Conservation (phyloP, 2,329 filamentous ascomycete species). For the Fusarium xylarioides region DNA sequence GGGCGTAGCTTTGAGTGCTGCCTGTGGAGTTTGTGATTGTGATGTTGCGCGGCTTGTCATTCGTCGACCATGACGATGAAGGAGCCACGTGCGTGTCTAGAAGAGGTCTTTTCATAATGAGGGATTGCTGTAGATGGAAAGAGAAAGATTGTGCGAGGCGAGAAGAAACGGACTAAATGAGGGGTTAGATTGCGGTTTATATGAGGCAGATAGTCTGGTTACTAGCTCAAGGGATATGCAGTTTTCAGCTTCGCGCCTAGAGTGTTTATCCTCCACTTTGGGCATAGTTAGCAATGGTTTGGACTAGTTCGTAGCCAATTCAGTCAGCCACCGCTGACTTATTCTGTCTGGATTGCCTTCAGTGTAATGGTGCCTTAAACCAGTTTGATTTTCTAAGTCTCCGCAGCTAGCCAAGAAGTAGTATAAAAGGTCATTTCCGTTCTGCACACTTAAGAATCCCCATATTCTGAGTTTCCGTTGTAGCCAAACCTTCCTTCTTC, state of each 20-base stretch:
- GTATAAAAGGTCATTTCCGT: not conserved
- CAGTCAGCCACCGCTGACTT: not conserved
- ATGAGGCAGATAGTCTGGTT: not conserved
- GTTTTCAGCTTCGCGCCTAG: not conserved
- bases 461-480: too few species aligned
- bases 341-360: not conserved
- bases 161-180: not conserved
- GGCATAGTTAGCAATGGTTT: rapidly evolving
- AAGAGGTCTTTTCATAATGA: not conserved
- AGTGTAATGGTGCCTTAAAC: too few species aligned
- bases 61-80: not conserved
- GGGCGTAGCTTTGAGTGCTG: not conserved
- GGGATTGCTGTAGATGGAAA: not conserved
- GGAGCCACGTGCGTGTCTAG: not conserved
- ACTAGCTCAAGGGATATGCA: not conserved
- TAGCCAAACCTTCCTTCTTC: not conserved
- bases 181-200: not conserved
- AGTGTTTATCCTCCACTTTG: not conserved
- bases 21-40: not conserved
- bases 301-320: not conserved
- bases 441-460: not conserved
- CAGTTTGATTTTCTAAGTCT: not conserved
- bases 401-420: not conserved
- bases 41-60: not conserved
- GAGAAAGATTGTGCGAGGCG: rapidly evolving